Conservation (phyloP, 1,284 basidiomycete species). For the Peniophora sp. region DNA sequence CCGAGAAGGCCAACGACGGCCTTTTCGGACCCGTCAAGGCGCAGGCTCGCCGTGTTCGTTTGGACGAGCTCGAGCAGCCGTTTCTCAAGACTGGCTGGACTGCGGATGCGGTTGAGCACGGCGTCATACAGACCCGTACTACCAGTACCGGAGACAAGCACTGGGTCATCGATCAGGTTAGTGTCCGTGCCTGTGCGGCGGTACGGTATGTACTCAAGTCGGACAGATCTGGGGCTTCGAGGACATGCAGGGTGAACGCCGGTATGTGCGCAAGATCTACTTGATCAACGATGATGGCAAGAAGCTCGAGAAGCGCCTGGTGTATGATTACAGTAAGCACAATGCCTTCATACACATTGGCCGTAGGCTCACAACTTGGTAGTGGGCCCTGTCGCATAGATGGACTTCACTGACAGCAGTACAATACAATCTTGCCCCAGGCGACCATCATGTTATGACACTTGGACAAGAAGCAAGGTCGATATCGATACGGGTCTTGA, state of each 20-base stretch:
- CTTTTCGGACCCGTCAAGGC: conserved; percentile 50
- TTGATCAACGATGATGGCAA: conserved; percentile 60
- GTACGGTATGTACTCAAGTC: not conserved
- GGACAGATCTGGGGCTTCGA: conserved; percentile 66
- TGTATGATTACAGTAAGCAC: conserved; percentile 59
- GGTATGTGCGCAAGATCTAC: conserved; percentile 52
- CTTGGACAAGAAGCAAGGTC: too few species aligned
- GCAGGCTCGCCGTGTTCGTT: conserved; percentile 30
- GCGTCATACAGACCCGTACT: conserved; percentile 21
- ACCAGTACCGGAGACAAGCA: conserved; percentile 30
- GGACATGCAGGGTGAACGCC: conserved; percentile 48
- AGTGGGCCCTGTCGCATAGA: too few species aligned
- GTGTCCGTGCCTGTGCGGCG: conserved; percentile 1
- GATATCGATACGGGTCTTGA: too few species aligned
- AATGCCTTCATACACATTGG: too few species aligned
- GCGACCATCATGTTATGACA: too few species aligned
- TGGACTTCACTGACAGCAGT: too few species aligned
- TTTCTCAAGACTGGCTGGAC: conserved; percentile 30
- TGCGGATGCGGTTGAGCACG: conserved; percentile 19
- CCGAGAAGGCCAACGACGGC: conserved; percentile 37
- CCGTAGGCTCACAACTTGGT: too few species aligned
- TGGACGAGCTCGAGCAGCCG: conserved; percentile 25
- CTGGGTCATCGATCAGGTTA: conserved; percentile 31
- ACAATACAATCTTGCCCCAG: too few species aligned
- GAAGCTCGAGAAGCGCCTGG: conserved; percentile 46